Evolutionary conservation across 1,284 basidiomycete genomes (phyloP).

Genomic region (Calocybe gambosa): DNA sequence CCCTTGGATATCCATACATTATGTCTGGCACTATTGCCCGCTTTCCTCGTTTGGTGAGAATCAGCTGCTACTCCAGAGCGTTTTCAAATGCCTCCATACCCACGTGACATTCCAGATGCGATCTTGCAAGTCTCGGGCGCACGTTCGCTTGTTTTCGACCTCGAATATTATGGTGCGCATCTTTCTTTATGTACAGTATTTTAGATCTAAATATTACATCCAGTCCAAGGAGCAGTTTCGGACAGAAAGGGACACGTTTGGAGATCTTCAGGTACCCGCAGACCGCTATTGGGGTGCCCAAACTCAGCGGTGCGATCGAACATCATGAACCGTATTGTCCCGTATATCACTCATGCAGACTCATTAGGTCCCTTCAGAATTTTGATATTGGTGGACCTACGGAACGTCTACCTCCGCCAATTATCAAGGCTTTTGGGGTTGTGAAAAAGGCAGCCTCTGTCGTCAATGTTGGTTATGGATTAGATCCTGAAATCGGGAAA

Average conservation of each 20-base stretch:
- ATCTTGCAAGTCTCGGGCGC: conserved; percentile 7
- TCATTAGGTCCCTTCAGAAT: conserved; percentile 82
- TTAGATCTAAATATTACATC: neutral
- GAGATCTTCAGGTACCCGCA: conserved; percentile 88
- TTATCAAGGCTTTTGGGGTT: conserved; percentile 97
- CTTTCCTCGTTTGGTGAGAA: conserved; percentile 21
- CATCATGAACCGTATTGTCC: neutral
- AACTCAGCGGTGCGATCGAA: conserved; percentile 74
- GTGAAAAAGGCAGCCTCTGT: conserved; percentile 96
- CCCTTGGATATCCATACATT: neutral
- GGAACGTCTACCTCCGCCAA: conserved; percentile 88
- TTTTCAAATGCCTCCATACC: conserved; percentile 5
- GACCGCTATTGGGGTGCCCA: conserved; percentile 99
- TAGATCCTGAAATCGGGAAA: conserved; percentile 84
- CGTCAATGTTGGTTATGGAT: conserved; percentile 88
- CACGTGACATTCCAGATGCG: conserved; percentile 25
- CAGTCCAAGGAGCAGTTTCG: conserved; percentile 49
- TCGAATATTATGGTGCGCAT: conserved; percentile 40
- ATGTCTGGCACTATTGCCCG: conserved; percentile 1
- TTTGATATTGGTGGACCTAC: conserved; percentile 97
- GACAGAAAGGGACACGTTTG: conserved; percentile 82
- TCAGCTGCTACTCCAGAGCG: conserved; percentile 15
- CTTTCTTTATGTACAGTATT: neutral
- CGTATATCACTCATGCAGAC: conserved; percentile 2
- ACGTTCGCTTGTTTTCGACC: conserved; percentile 24